These are phyloP conservation scores for Lentinula aciculospora DNA, from an alignment of 768 basidiomycete genomes.

Conservation along the genomic window DNA sequence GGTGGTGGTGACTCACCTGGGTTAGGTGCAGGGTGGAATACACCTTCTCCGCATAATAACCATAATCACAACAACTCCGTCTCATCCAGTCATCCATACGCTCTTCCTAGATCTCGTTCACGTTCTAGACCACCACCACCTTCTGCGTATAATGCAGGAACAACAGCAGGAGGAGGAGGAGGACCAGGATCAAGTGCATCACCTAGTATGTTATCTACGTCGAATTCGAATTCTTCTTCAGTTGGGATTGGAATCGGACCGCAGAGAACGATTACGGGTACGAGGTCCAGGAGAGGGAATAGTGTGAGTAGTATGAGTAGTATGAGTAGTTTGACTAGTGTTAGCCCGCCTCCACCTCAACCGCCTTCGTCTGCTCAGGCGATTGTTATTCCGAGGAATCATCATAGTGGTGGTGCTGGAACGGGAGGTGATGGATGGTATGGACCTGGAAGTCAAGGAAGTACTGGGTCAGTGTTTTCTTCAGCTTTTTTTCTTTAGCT, in stretches of 20 bases:
- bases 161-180: too few relatives aligned
- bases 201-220: conserved; percentile 14
- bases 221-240: too few relatives aligned
- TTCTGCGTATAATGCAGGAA: conserved; percentile 10
- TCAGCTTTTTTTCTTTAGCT: neutral
- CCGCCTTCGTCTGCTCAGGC: conserved; percentile 33
- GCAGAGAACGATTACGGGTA: conserved; percentile 45
- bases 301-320: conserved; percentile 34
- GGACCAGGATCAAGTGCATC: conserved; percentile 9
- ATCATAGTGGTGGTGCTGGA: neutral
- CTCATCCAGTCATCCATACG: conserved; percentile 17
- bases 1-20: conserved; percentile 9
- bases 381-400: conserved; percentile 55
- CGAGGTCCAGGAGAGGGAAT: conserved; percentile 53
- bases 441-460: conserved; percentile 1
- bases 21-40: conserved; percentile 19
- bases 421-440: neutral
- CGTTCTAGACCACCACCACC: conserved; percentile 13
- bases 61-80: neutral
- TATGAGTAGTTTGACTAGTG: conserved; percentile 11
- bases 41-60: conserved; percentile 22
- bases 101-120: conserved; percentile 44
- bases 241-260: conserved; percentile 47
- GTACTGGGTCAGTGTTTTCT: neutral
- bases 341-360: conserved; percentile 46